Evolutionary conservation across 192 early-diverging fungal genomes (phyloP).

Genomic region (Fimicolochytrium jonesii): DNA sequence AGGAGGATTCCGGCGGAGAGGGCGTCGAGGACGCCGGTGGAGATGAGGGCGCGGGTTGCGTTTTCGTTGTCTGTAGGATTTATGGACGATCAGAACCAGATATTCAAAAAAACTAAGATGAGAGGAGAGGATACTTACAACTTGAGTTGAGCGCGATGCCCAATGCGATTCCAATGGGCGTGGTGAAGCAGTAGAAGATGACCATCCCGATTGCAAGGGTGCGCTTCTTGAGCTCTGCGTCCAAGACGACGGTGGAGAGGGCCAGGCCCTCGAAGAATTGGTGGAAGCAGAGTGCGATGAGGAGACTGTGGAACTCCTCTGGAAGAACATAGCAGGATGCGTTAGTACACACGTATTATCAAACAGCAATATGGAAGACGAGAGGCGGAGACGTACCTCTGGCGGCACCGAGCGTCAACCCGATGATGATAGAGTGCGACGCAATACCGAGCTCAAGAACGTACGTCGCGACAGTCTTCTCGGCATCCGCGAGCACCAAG

Average conservation of each 20-base stretch:
- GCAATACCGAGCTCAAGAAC: slow-evolving; percentile 43
- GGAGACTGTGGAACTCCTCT: slow-evolving; percentile 29
- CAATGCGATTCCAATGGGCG: slow-evolving; percentile 74
- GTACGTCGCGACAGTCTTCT: slow-evolving; percentile 25
- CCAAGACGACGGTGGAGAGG: slow-evolving; percentile 27
- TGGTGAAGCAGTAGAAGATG: slow-evolving; percentile 55
- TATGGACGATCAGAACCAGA: no score
- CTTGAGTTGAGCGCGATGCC: slow-evolving; percentile 67
- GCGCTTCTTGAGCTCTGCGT: slow-evolving; percentile 3
- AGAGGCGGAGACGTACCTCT: background rate
- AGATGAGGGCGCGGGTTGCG: slow-evolving; percentile 49
- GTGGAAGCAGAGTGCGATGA: slow-evolving; percentile 45
- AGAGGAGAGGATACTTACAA: slow-evolving; percentile 14
- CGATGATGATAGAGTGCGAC: slow-evolving; percentile 49
- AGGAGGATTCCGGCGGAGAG: slow-evolving; percentile 78
- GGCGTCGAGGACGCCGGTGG: slow-evolving; percentile 74
- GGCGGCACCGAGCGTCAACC: slow-evolving; percentile 38
- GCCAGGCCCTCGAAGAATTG: slow-evolving; percentile 48
- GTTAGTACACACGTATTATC: no score
- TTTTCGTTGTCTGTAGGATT: slow-evolving; percentile 39
- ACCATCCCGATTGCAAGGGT: slow-evolving; percentile 2
- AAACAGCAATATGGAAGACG: background rate
- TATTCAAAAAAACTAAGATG: no score
- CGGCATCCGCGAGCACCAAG: slow-evolving; percentile 3
- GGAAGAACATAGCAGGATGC: no score